These are phyloP conservation scores for Discostella pseudostelligera DNA, from an alignment of 108 stramenopile species.

Conservation along the genomic window DNA sequence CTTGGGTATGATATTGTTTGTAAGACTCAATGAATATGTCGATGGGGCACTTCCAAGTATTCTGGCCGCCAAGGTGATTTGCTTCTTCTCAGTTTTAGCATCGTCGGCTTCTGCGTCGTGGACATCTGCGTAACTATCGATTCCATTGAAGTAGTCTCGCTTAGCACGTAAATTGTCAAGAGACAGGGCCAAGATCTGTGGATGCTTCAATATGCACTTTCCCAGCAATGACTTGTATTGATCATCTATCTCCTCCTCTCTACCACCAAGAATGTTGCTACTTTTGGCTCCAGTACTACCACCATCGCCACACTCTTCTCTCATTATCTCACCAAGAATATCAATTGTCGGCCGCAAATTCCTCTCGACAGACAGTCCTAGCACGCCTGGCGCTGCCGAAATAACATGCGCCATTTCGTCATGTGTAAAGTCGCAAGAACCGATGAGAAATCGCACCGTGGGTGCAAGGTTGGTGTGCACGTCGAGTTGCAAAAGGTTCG, in stretches of 20 bases:
- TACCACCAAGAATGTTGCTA: too few relatives aligned
- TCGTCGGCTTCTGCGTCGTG: constrained; percentile 4
- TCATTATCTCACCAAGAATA: constrained; percentile 26
- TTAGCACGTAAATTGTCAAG: constrained; percentile 59
- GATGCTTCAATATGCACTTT: constrained; percentile 66
- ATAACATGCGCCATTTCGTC: constrained; percentile 40
- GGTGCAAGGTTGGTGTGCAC: constrained; percentile 63
- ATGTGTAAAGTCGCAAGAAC: constrained; percentile 33
- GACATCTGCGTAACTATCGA: constrained; percentile 29
- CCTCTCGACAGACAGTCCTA: constrained; percentile 50
- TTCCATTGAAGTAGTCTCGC: constrained; percentile 58
- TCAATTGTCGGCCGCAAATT: constrained; percentile 56
- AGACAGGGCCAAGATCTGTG: constrained; percentile 66
- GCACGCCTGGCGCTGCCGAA: constrained; percentile 37
- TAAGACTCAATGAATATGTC: constrained; percentile 69
- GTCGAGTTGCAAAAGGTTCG: constrained; percentile 55
- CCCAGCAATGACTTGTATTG: constrained; percentile 17
- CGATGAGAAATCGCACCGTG: constrained; percentile 49
- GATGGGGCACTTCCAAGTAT: constrained; percentile 51
- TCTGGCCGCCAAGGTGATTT: constrained; percentile 40
- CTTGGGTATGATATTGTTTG: constrained; percentile 65
- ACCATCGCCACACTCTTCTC: neutral
- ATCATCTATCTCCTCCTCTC: neutral
- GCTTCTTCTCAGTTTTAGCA: neutral
- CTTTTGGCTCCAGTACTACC: constrained; percentile 16